phyloP scores from a whole-genome alignment of 2,329 filamentous ascomycete genomes.

The Xylariaceae sp. region DNA sequence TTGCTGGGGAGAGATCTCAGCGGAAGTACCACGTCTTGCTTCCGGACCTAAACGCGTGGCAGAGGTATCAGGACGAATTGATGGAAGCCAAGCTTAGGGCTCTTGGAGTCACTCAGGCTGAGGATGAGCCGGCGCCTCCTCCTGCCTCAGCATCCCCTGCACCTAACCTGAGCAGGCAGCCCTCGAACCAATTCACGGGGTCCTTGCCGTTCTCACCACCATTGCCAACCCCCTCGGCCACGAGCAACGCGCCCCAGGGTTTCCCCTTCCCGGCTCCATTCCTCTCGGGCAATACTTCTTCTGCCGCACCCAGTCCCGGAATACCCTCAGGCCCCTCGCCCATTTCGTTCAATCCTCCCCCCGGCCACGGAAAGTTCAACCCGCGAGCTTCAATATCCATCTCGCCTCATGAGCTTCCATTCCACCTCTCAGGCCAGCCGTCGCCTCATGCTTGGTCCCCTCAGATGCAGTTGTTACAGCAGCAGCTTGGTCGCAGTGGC shows the following conservation, averaged over 20 bases:
- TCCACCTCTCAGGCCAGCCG: conserved; percentile 57
- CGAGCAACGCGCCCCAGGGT: conserved; percentile 54
- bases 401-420: conserved; percentile 56
- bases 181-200: conserved; percentile 66
- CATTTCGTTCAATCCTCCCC: conserved; percentile 53
- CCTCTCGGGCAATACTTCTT: conserved; percentile 49
- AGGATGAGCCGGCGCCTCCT: conserved; percentile 57
- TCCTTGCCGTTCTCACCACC: conserved; percentile 73
- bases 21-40: conserved; percentile 55
- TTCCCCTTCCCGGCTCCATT: conserved; percentile 53
- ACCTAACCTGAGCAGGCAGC: conserved; percentile 55
- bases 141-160: conserved; percentile 61
- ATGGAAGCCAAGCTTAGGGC: conserved; percentile 89
- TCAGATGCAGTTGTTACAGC: conserved; percentile 45
- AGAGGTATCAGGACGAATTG: conserved; percentile 72
- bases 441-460: conserved; percentile 53
- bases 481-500: conserved; percentile 45
- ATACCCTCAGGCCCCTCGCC: conserved; percentile 64
- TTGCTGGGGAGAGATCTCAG: conserved; percentile 46
- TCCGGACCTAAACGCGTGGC: conserved; percentile 63
- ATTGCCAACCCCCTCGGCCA: conserved; percentile 68
- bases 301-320: conserved; percentile 55
- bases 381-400: conserved; percentile 66
- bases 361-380: conserved; percentile 52
- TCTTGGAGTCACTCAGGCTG: conserved; percentile 75